Conservation (phyloP, 768 basidiomycete species). For the Mycena polygramma region DNA sequence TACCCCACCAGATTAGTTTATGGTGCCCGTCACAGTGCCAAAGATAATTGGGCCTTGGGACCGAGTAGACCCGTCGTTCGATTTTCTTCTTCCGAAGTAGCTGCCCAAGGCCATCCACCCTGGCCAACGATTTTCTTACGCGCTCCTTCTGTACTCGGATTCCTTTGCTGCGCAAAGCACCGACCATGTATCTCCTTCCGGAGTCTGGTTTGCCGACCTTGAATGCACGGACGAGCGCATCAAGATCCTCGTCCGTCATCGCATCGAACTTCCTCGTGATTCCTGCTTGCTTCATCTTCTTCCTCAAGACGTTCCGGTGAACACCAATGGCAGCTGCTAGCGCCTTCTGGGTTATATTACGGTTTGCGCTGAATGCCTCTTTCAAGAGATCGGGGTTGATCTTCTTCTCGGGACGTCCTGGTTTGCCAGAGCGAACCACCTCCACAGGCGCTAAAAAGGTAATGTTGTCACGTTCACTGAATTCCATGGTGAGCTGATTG, state of each 20-base stretch:
- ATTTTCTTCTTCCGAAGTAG: slow-evolving; percentile 35
- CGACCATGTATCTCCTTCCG: slow-evolving; percentile 41
- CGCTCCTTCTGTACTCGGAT: slow-evolving; percentile 38
- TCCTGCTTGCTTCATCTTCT: slow-evolving; percentile 12
- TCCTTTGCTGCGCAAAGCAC: slow-evolving; percentile 37
- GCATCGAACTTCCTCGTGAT: background rate
- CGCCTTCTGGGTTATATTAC: slow-evolving; percentile 21
- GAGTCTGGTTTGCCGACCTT: slow-evolving; percentile 37
- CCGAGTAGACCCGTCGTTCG: slow-evolving; percentile 33
- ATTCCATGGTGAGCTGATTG: background rate
- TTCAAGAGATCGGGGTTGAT: slow-evolving; percentile 24
- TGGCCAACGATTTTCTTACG: slow-evolving; percentile 34
- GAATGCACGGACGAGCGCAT: slow-evolving; percentile 19
- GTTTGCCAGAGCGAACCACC: slow-evolving; percentile 2
- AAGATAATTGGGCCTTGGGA: slow-evolving; percentile 38
- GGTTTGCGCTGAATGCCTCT: slow-evolving; percentile 26
- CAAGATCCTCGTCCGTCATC: slow-evolving; percentile 19
- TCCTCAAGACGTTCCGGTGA: background rate
- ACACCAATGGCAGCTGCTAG: background rate
- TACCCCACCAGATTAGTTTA: slow-evolving; percentile 43
- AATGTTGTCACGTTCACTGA: slow-evolving; percentile 6
- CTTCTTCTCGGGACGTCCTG: slow-evolving; percentile 31
- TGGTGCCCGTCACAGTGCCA: slow-evolving; percentile 37
- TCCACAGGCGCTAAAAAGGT: slow-evolving; percentile 4
- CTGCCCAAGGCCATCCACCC: slow-evolving; percentile 43